Percentiles rank a stretch among this genome's conserved stretches.
phyloP scores from a whole-genome alignment of 2,329 filamentous ascomycete species.

The Monosporascus cannonballus region DNA sequence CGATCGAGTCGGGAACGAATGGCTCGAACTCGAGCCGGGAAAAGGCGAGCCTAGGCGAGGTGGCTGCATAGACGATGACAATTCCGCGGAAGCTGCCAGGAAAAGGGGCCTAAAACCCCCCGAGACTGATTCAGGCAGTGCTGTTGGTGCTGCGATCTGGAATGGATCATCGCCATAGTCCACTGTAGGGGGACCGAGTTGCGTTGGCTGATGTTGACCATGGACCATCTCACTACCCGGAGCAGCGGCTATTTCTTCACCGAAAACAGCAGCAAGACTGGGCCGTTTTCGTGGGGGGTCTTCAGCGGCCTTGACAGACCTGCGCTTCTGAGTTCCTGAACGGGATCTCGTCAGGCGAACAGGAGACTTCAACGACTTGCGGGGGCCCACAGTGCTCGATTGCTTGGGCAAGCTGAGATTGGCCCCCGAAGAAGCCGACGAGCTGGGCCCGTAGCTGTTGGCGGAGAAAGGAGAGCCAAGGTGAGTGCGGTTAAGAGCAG shows the following conservation, averaged over 20 bases:
- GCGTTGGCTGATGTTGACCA: neutral
- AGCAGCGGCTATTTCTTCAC: constrained; percentile 23
- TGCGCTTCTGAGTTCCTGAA: constrained; percentile 49
- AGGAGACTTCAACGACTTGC: constrained; percentile 47
- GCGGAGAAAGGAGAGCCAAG: constrained; percentile 51
- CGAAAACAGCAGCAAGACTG: constrained; percentile 49
- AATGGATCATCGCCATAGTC: constrained; percentile 4
- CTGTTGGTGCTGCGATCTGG: neutral
- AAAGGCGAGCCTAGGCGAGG: constrained; percentile 56
- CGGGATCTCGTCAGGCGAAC: constrained; percentile 44
- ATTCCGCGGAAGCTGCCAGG: constrained; percentile 7
- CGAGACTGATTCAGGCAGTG: no score
- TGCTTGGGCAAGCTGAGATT: constrained; percentile 34
- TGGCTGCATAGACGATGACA: constrained; percentile 30
- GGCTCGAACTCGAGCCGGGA: constrained; percentile 40
- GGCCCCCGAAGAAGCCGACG: constrained; percentile 42
- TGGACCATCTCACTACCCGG: constrained; percentile 4
- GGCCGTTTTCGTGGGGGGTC: constrained; percentile 44
- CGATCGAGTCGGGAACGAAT: constrained; percentile 56
- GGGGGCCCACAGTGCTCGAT: constrained; percentile 43
- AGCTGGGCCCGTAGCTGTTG: constrained; percentile 57
- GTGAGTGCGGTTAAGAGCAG: constrained; percentile 26
- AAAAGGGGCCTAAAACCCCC: neutral
- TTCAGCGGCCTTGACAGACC: constrained; percentile 43
- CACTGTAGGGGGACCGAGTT: neutral